These are phyloP conservation scores for Chimonanthus praecox DNA, from an alignment of 164 flowering plant species.

Conservation along the genomic window DNA sequence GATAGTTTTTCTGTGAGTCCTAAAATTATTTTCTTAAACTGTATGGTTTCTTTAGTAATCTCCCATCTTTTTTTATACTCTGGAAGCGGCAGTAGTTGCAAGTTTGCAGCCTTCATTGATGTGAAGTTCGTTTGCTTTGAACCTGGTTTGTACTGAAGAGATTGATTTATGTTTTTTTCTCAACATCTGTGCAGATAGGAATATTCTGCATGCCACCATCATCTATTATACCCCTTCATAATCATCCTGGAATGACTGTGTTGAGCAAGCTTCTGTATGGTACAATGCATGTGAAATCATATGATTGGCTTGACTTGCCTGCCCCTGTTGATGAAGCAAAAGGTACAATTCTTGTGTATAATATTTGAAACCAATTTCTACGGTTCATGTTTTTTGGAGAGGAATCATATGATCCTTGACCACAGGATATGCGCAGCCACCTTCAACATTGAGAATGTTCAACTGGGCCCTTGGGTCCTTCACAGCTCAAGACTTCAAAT, in stretches of 20 bases:
- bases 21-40: not conserved
- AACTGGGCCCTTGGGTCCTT: not conserved
- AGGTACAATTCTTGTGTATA: slow-evolving; percentile 36
- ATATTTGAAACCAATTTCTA: not conserved
- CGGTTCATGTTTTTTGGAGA: not conserved
- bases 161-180: not conserved
- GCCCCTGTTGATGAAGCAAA: slow-evolving; percentile 43
- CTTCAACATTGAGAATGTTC: not conserved
- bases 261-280: slow-evolving; percentile 95
- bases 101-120: not conserved
- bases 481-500: not conserved
- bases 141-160: not conserved
- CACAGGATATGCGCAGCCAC: not conserved
- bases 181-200: slow-evolving; percentile 60
- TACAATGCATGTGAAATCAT: slow-evolving; percentile 65
- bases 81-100: too few species aligned
- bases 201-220: slow-evolving; percentile 97
- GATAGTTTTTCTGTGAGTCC: slow-evolving; percentile 79
- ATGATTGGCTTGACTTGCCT: slow-evolving; percentile 77
- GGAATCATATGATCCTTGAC: not conserved
- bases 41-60: not conserved
- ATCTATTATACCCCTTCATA: slow-evolving; percentile 90
- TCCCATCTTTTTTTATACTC: not conserved
- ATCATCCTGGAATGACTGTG: slow-evolving; percentile 99
- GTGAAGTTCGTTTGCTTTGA: not conserved